These are phyloP conservation scores for Corchorus capsularis DNA, from an alignment of 345 rosid species.

Conservation along the genomic window DNA sequence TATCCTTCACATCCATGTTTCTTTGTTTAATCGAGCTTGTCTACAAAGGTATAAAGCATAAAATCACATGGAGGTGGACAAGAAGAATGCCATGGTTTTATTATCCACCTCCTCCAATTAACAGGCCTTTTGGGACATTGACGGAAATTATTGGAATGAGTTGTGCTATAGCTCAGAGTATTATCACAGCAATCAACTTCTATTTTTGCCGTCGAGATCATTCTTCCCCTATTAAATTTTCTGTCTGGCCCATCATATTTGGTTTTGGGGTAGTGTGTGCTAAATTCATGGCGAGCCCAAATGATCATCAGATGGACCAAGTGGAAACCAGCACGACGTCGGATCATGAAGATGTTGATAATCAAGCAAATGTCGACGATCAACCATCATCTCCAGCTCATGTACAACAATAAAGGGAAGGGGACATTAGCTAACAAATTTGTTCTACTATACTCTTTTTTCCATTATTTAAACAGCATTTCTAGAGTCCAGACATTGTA, in stretches of 20 bases:
- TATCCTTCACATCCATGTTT: background rate
- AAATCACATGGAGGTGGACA: background rate
- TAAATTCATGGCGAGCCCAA: background rate
- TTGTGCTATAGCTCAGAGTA: background rate
- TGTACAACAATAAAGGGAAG: background rate
- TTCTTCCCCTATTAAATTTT: background rate
- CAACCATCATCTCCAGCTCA: background rate
- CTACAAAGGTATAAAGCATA: background rate
- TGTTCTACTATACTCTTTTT: background rate
- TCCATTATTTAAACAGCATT: too few relatives aligned
- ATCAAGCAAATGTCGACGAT: background rate
- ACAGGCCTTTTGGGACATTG: background rate
- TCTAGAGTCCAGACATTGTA: too few relatives aligned
- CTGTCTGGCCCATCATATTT: background rate
- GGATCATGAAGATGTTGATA: background rate
- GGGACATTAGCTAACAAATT: background rate
- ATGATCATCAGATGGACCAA: background rate
- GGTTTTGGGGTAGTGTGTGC: background rate
- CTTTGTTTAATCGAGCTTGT: background rate
- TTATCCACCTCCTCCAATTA: background rate
- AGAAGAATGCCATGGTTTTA: conserved; percentile 4
- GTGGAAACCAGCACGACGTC: background rate
- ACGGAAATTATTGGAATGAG: background rate
- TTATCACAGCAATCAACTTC: background rate
- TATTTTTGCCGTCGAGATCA: background rate